Evolutionary conservation across 805 yeast genomes (phyloP).

Genomic region (Grigorovia yakushimaensis): DNA sequence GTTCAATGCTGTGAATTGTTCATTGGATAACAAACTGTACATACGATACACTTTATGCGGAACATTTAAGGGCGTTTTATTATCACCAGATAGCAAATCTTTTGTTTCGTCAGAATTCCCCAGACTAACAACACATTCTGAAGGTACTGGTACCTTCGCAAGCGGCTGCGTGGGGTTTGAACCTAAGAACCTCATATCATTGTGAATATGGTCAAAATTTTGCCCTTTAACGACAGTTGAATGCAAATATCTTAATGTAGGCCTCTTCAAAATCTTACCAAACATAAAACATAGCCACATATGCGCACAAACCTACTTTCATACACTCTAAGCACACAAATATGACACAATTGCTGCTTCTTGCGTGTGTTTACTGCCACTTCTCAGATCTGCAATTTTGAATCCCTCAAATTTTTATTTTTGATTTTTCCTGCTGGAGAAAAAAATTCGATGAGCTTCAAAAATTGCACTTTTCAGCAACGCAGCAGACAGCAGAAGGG

Average conservation of each 20-base stretch:
- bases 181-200: not conserved
- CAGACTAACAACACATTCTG: no score
- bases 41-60: not conserved
- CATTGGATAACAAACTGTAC: not conserved
- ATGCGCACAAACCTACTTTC: no score
- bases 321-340: no score
- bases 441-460: not conserved
- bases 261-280: not conserved
- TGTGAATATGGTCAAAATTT: not conserved
- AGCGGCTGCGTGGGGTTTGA: no score
- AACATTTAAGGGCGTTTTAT: no score
- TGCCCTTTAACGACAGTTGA: not conserved
- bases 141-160: no score
- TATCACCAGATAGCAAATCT: no score
- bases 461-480: not conserved
- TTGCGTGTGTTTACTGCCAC: no score
- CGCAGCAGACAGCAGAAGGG: no score
- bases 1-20: not conserved
- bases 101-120: no score
- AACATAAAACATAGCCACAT: not conserved
- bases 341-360: no score
- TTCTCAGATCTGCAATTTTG: not conserved
- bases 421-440: not conserved
- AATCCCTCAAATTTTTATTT: not conserved
- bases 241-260: not conserved